A percentile compares a stretch with the other conserved stretches of the same genome.
Evolutionary conservation across 1,284 basidiomycete genomes (phyloP).

Genomic region (Cryptococcus amylolentus): DNA sequence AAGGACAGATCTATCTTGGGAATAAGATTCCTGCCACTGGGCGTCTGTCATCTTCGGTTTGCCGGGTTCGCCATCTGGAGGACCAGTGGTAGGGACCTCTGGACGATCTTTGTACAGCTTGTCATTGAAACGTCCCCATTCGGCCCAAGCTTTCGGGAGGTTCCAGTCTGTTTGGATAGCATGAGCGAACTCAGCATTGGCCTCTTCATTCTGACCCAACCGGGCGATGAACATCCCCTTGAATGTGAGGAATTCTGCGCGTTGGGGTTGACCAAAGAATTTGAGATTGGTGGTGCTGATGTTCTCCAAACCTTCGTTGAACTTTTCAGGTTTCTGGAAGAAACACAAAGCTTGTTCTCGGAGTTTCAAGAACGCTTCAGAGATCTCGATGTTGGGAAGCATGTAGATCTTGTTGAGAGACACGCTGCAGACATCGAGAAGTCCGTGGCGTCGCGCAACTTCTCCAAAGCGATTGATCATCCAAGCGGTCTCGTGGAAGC

Average conservation of each 20-base stretch:
- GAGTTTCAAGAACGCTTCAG: constrained; percentile 97
- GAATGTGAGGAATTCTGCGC: constrained; percentile 98
- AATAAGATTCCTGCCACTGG: constrained; percentile 42
- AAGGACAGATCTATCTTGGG: constrained; percentile 55
- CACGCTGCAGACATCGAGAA: constrained; percentile 93
- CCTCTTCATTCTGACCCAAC: constrained; percentile 82
- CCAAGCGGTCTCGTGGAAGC: constrained; percentile 99
- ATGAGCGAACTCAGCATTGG: constrained; percentile 86
- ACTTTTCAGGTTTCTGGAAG: constrained; percentile 91
- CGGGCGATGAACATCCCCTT: constrained; percentile 99
- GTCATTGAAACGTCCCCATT: constrained; percentile 96
- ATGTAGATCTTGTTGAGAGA: constrained; percentile 98
- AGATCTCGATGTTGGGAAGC: constrained; percentile 98
- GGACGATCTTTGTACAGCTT: constrained; percentile 66
- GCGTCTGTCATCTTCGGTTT: constrained; percentile 69
- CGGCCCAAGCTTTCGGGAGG: constrained; percentile 96
- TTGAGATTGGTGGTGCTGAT: constrained; percentile 99
- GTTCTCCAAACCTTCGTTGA: constrained; percentile 90
- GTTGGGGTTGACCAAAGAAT: constrained; percentile 93
- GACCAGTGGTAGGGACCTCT: constrained; percentile 29
- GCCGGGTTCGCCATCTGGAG: constrained; percentile 45
- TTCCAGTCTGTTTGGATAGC: constrained; percentile 94
- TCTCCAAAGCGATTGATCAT: constrained; percentile 99
- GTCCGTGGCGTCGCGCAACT: constrained; percentile 93
- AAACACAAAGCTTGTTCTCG: constrained; percentile 99